Evolutionary conservation across 768 basidiomycete genomes (phyloP).

Genomic region (Mycena rebaudengoi): DNA sequence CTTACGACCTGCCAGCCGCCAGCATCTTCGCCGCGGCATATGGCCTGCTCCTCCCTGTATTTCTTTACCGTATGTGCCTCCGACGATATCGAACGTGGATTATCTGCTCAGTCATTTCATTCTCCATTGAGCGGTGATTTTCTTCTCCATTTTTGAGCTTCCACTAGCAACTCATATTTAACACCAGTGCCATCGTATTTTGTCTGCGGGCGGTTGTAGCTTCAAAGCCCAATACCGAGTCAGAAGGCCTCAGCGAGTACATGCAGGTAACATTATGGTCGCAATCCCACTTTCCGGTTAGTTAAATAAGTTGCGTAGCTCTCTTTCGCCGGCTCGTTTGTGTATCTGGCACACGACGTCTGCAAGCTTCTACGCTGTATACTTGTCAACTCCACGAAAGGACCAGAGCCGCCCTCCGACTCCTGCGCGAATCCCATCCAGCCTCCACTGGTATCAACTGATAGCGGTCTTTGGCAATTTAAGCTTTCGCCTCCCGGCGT

Average conservation of each 20-base stretch:
- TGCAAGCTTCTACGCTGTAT: constrained; percentile 30
- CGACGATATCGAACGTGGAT: background rate
- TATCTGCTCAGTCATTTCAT: constrained; percentile 1
- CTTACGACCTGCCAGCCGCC: constrained; percentile 12
- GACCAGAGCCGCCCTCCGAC: constrained; percentile 13
- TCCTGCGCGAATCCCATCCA: background rate
- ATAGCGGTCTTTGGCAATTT: background rate
- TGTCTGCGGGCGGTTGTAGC: constrained; percentile 31
- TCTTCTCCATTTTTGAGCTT: background rate
- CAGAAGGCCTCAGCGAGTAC: constrained; percentile 36
- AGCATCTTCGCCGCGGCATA: constrained; percentile 16
- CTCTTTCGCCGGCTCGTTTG: no score
- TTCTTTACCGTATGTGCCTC: constrained; percentile 7
- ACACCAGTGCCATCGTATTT: constrained; percentile 30
- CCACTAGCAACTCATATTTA: background rate
- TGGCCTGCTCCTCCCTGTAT: constrained; percentile 11
- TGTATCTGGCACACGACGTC: constrained; percentile 31
- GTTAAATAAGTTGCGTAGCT: no score
- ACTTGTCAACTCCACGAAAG: constrained; percentile 39
- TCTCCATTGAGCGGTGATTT: constrained; percentile 15
- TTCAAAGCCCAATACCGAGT: constrained; percentile 19
- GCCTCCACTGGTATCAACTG: constrained; percentile 15
- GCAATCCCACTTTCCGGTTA: no score
- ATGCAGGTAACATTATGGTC: constrained; percentile 35
- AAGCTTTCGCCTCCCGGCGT: background rate